Evolutionary conservation across 1,284 basidiomycete genomes (phyloP).

Genomic region (Bondarzewia mesenterica): DNA sequence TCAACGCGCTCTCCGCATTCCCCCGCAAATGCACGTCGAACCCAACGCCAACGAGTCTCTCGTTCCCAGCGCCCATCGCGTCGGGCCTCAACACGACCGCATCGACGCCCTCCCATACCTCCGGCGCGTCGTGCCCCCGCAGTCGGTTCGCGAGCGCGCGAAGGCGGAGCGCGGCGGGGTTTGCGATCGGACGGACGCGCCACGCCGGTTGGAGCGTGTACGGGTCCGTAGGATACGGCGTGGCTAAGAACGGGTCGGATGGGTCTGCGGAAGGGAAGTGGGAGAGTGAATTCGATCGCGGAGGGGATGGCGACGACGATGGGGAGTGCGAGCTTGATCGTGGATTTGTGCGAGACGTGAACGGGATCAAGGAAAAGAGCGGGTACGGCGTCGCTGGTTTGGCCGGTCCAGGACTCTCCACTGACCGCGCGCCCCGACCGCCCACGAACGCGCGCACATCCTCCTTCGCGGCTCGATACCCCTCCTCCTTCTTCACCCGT

Average conservation of each 20-base stretch:
- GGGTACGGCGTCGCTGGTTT: too few relatives aligned
- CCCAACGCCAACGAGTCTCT: background rate
- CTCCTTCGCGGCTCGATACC: too few relatives aligned
- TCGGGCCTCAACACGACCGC: background rate
- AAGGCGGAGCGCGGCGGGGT: slow-evolving; percentile 2
- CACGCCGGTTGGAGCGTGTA: background rate
- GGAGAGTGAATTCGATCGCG: too few relatives aligned
- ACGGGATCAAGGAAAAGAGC: too few relatives aligned
- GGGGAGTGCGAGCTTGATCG: too few relatives aligned
- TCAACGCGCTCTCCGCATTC: slow-evolving; percentile 7
- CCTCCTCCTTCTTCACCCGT: too few relatives aligned
- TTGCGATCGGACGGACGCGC: slow-evolving; percentile 4
- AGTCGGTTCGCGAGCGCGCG: slow-evolving; percentile 1
- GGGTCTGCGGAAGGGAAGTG: background rate
- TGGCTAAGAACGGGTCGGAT: background rate
- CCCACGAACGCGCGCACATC: too few relatives aligned
- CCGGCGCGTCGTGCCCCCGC: background rate
- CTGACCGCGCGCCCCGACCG: too few relatives aligned
- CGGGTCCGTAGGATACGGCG: background rate
- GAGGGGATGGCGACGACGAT: too few relatives aligned
- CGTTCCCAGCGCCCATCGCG: background rate
- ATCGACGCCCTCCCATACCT: background rate
- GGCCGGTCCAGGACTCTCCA: too few relatives aligned
- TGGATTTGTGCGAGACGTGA: too few relatives aligned
- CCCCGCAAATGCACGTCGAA: slow-evolving; percentile 4